Conservation (phyloP, 2,329 filamentous ascomycete genomes). For the Pseudogymnoascus pannorum region DNA sequence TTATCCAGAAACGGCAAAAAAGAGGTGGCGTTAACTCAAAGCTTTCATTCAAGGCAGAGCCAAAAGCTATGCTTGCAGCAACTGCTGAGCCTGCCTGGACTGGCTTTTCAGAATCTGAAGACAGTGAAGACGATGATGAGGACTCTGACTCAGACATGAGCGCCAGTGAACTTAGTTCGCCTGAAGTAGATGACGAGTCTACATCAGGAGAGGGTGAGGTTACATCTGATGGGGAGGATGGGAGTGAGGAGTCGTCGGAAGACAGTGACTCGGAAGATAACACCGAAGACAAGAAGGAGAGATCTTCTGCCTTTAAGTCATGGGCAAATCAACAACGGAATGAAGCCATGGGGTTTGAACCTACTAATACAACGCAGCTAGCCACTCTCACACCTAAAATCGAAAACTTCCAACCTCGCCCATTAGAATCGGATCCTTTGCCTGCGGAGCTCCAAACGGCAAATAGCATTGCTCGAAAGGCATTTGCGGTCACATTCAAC, state of each 20-base stretch:
- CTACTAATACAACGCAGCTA: conserved; percentile 32
- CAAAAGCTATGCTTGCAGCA: conserved; percentile 33
- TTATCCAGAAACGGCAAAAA: conserved; percentile 77
- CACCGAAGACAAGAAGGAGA: conserved; percentile 32
- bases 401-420: conserved; percentile 58
- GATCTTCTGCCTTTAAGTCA: conserved; percentile 72
- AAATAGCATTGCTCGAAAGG: conserved; percentile 57
- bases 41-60: conserved; percentile 31
- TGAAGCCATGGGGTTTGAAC: conserved; percentile 63
- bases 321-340: conserved; percentile 89
- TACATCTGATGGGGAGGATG: conserved; percentile 23
- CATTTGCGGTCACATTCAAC: conserved; percentile 65
- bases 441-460: conserved; percentile 58
- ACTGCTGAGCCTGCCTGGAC: conserved; percentile 49
- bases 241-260: conserved; percentile 21
- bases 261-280: conserved; percentile 27
- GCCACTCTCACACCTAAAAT: conserved; percentile 43
- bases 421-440: conserved; percentile 62
- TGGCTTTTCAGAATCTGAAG: conserved; percentile 41
- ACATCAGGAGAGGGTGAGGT: conserved; percentile 12
- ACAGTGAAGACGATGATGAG: conserved; percentile 15
- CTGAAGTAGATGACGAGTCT: conserved; percentile 14
- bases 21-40: conserved; percentile 55
- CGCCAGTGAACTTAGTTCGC: conserved; percentile 13
- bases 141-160: conserved; percentile 18